Evolutionary conservation across 441 rosid genomes (phyloP).

Genomic region (Brassica balearica): DNA sequence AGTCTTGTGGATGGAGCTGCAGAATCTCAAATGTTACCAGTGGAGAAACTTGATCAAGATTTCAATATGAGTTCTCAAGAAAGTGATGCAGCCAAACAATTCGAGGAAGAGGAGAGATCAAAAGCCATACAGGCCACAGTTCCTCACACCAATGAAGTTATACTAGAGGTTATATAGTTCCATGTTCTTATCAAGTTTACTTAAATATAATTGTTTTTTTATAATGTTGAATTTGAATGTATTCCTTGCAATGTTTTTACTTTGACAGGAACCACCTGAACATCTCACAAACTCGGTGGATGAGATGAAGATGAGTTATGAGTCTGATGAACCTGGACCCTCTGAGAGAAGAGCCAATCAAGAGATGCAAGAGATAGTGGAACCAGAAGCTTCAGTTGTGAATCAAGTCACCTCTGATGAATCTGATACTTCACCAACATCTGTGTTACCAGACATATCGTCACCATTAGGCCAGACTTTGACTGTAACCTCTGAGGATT

Average conservation of each 20-base stretch:
- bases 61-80: constrained; percentile 3
- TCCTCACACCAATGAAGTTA: constrained; percentile 33
- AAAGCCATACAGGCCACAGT: background rate
- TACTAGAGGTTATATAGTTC: constrained; percentile 52
- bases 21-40: background rate
- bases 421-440: constrained; percentile 1
- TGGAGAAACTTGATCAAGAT: constrained; percentile 31
- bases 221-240: constrained; percentile 25
- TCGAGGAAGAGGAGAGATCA: background rate
- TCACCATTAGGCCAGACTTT: background rate
- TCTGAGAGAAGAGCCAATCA: constrained; percentile 34
- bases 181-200: constrained; percentile 3
- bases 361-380: background rate
- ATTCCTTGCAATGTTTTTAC: background rate
- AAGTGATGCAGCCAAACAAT: background rate
- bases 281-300: constrained; percentile 40
- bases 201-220: background rate
- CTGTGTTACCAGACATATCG: background rate
- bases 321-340: constrained; percentile 33
- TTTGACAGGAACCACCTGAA: constrained; percentile 48
- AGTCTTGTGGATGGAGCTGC: background rate
- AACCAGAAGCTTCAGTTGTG: constrained; percentile 1
- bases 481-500: background rate
- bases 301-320: constrained; percentile 35
- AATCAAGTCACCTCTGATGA: background rate